phyloP scores from a whole-genome alignment of 1,139 yeast species.

The Meyerozyma elateridarum region DNA sequence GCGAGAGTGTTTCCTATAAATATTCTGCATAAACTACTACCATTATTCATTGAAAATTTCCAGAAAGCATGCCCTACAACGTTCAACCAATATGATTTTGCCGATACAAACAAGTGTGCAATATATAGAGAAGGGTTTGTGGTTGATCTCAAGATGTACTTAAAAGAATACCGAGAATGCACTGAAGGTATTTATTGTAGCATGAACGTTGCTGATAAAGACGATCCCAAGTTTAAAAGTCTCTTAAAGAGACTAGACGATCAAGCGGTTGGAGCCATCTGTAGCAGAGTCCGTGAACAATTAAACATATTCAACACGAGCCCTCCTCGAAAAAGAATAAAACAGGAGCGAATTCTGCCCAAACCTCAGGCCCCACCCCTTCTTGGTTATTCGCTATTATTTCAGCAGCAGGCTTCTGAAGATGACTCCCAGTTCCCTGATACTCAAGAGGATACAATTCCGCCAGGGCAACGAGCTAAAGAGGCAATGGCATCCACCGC shows the following conservation, averaged over 20 bases:
- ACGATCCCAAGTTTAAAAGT: neutral
- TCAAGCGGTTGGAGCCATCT: neutral
- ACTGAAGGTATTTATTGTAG: neutral
- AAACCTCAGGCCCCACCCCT: too few relatives aligned
- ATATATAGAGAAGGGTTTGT: neutral
- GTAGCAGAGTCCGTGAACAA: neutral
- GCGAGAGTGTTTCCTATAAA: conserved; percentile 1
- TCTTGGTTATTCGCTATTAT: conserved; percentile 1
- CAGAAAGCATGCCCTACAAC: neutral
- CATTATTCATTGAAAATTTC: neutral
- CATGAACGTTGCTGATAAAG: neutral
- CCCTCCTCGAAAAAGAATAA: neutral
- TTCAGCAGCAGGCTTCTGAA: neutral
- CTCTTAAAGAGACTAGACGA: neutral
- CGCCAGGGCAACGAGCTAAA: too few relatives aligned
- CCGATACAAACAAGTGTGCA: neutral
- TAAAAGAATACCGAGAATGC: neutral
- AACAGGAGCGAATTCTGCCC: conserved; percentile 1
- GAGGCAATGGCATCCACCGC: too few relatives aligned
- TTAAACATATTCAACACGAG: neutral
- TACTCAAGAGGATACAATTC: too few relatives aligned
- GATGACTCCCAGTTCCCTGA: too few relatives aligned
- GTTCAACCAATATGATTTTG: conserved; percentile 1
- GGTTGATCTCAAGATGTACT: neutral
- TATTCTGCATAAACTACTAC: neutral